These are phyloP conservation scores for Pythium graminicola DNA, from an alignment of 352 stramenopile genomes.

Conservation along the genomic window DNA sequence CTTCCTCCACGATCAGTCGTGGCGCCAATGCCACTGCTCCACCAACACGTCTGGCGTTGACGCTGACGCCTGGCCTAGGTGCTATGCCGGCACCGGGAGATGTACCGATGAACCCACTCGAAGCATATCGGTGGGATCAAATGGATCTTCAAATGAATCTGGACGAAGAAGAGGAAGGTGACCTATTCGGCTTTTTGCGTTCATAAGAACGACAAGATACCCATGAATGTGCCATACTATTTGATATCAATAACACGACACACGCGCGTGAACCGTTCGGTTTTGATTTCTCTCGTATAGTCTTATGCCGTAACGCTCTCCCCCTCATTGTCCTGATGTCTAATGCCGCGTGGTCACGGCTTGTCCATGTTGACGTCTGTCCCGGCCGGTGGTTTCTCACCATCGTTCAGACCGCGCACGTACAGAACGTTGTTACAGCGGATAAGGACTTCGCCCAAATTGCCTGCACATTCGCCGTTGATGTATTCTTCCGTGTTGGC, in stretches of 20 bases:
- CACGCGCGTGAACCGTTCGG: too few relatives aligned
- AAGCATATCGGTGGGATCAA: slow-evolving; percentile 73
- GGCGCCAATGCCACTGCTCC: neutral
- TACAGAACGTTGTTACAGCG: slow-evolving; percentile 97
- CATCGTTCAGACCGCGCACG: slow-evolving; percentile 80
- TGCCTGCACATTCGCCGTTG: slow-evolving; percentile 97
- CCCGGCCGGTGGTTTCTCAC: slow-evolving; percentile 51
- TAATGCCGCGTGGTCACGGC: too few relatives aligned
- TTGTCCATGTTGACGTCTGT: slow-evolving; percentile 38
- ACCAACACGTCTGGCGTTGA: neutral
- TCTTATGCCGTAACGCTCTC: slow-evolving; percentile 17
- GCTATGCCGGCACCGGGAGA: slow-evolving; percentile 1
- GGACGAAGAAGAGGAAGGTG: slow-evolving; percentile 55
- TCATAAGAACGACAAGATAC: slow-evolving; percentile 29
- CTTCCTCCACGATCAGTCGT: neutral
- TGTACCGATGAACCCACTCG: slow-evolving; percentile 28
- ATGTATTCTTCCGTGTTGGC: slow-evolving; percentile 99
- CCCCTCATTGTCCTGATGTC: slow-evolving; percentile 32
- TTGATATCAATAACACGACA: too few relatives aligned
- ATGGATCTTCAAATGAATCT: slow-evolving; percentile 80
- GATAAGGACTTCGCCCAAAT: slow-evolving; percentile 99
- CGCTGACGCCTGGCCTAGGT: neutral
- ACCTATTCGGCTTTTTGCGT: slow-evolving; percentile 84
- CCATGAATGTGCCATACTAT: slow-evolving; percentile 19
- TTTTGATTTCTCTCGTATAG: too few relatives aligned